Evolutionary conservation across 306 rosid genomes (phyloP).

Genomic region (Quercus glauca): DNA sequence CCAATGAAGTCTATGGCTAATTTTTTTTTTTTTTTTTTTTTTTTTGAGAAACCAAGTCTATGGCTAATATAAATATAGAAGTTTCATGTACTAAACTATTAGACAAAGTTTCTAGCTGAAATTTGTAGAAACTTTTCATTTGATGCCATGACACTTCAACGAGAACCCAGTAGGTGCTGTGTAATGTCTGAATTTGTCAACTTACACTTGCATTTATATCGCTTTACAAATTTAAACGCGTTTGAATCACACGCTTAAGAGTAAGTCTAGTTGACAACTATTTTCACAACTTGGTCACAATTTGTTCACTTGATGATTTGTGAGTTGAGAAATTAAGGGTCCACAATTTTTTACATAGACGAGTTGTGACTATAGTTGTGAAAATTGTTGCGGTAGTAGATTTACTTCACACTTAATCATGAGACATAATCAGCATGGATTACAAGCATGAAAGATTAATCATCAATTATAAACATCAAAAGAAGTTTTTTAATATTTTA

Average conservation of each 20-base stretch:
- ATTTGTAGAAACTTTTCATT: not conserved
- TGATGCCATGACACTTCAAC: not conserved
- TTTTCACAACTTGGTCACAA: no score
- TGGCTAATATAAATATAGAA: conserved; percentile 16
- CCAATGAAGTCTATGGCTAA: conserved; percentile 14
- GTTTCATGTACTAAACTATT: conserved; percentile 13
- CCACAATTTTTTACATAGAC: no score
- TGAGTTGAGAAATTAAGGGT: no score
- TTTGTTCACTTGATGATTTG: no score
- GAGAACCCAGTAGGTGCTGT: not conserved
- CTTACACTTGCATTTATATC: not conserved
- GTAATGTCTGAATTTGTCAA: not conserved
- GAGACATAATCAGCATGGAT: not conserved
- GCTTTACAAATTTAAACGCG: not conserved
- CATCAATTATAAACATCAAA: not conserved
- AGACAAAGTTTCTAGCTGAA: conserved; percentile 12
- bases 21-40: no score
- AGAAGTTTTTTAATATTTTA: not conserved
- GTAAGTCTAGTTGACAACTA: no score
- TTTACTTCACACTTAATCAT: no score
- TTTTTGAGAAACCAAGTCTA: no score
- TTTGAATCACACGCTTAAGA: not conserved
- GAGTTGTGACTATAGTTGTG: no score
- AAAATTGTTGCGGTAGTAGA: no score
- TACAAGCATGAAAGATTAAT: not conserved